phyloP scores from a whole-genome alignment of 192 early-diverging fungal genomes.

The Coemansia sp. region DNA sequence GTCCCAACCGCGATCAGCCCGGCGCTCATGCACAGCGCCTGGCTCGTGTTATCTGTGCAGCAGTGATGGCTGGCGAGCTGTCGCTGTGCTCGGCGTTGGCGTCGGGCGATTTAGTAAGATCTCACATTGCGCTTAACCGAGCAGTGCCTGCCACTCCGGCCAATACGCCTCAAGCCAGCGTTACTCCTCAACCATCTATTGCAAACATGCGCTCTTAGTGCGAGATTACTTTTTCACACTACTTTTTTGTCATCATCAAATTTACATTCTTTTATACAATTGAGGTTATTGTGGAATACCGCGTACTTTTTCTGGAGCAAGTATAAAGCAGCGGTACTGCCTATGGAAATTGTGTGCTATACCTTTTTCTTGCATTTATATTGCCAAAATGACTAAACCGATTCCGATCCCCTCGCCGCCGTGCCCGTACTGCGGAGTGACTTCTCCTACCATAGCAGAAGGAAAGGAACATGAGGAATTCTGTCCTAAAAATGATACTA shows the following conservation, averaged over 20 bases:
- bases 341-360: no score
- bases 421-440: background rate
- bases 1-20: slow-evolving; percentile 71
- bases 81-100: slow-evolving; percentile 82
- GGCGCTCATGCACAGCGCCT: slow-evolving; percentile 84
- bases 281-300: background rate
- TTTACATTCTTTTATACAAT: background rate
- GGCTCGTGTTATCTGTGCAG: slow-evolving; percentile 81
- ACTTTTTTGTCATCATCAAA: background rate
- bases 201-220: slow-evolving; percentile 8
- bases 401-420: background rate
- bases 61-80: slow-evolving; percentile 92
- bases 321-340: no score
- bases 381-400: background rate
- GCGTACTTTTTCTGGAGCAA: no score
- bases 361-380: background rate
- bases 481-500: no score
- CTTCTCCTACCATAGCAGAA: background rate
- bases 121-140: slow-evolving; percentile 87
- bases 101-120: slow-evolving; percentile 84
- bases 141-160: slow-evolving; percentile 51
- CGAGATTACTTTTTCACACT: background rate
- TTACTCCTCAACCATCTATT: slow-evolving; percentile 25
- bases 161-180: slow-evolving; percentile 15
- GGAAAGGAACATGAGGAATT: no score